Percentiles rank a stretch among this genome's conserved stretches.
Conservation (phyloP, 768 basidiomycete genomes). For the Chlorophyllum brunneum region DNA sequence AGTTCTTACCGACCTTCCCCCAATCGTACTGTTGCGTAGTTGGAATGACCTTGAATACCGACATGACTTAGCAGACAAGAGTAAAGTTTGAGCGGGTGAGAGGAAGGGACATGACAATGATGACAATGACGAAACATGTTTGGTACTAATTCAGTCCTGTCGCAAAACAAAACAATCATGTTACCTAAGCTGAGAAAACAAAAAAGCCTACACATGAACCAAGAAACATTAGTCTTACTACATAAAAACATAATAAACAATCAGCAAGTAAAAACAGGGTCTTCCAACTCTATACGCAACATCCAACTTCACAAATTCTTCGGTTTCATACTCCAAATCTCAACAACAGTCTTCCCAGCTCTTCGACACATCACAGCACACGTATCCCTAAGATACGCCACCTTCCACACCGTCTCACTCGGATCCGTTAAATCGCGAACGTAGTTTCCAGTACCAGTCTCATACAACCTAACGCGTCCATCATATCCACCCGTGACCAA, state of each 20-base stretch:
- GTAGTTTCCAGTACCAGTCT: slow-evolving; percentile 56
- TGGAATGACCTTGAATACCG: slow-evolving; percentile 76
- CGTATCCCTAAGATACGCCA: slow-evolving; percentile 57
- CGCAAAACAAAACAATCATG: neutral
- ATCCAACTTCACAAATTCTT: neutral
- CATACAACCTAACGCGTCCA: slow-evolving; percentile 75
- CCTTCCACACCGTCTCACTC: slow-evolving; percentile 87
- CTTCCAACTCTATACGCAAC: neutral
- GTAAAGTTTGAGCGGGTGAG: too few relatives aligned
- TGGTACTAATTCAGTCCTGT: neutral
- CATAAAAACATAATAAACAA: neutral
- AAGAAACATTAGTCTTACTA: neutral
- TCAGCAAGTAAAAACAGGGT: neutral
- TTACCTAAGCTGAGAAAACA: slow-evolving; percentile 7
- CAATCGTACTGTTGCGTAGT: slow-evolving; percentile 92
- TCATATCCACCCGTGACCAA: slow-evolving; percentile 86
- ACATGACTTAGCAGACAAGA: neutral
- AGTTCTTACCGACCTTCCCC: slow-evolving; percentile 79
- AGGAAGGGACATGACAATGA: too few relatives aligned
- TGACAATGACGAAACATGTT: neutral
- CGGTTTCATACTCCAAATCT: slow-evolving; percentile 76
- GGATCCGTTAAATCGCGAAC: slow-evolving; percentile 76
- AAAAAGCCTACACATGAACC: too few relatives aligned
- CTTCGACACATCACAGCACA: slow-evolving; percentile 82
- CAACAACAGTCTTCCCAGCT: slow-evolving; percentile 79